Base-by-base conservation (phyloP, 345 rosid species). In the Iberis pinnata region DNA sequence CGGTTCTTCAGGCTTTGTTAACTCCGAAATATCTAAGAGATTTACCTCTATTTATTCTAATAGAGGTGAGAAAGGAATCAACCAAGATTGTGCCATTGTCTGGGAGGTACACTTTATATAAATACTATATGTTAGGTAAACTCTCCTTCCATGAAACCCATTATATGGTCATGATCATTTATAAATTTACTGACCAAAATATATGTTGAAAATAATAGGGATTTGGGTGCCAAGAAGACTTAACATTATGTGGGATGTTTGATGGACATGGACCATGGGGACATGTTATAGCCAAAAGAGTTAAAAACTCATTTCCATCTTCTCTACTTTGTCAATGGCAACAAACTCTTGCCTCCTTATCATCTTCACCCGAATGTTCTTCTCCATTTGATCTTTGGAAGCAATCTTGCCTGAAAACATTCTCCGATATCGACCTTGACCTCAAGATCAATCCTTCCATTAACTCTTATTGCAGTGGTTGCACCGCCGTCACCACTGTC, bases 181-280 rank as follows among this genome's bases (percentile, higher is more conserved):
- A n/a, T n/a, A n/a, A n/a, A n/a, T n/a, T n/a, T n/a, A n/a, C n/a
- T n/a, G n/a, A n/a, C n/a, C n/a, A n/a, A n/a, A n/a, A n/a, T n/a
- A n/a, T n/a, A n/a, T n/a, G n/a, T n/a, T n/a, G n/a, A n/a, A n/a
- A n/a, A n/a, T n/a, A n/a, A n/a, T 35, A 89, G 95, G 94, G 89
- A 63, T 86, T 77, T 45, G 95, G 98, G 16, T 80, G 88, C 69
- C 94, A 86, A 70, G 89, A 80, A 49, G 98, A 90, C 66, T 75
- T 79, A 80, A 70, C 74, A 15, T 82, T 86, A 20, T 84, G 90
- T 70, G 95, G 96, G 60, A 68, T 90, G 15, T 86, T 84, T 67
- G 98, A 90, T 73, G 98, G 98, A 19, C 98, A 90, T 58, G 98
- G 97, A 25, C 82, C 90, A 40, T 86, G 97, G 97, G 97, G 90